Evolutionary conservation across 2,329 filamentous ascomycete species (phyloP), one percentile per base, ranked within the genome.

Genomic region (Calonectria multiphialidica): DNA sequence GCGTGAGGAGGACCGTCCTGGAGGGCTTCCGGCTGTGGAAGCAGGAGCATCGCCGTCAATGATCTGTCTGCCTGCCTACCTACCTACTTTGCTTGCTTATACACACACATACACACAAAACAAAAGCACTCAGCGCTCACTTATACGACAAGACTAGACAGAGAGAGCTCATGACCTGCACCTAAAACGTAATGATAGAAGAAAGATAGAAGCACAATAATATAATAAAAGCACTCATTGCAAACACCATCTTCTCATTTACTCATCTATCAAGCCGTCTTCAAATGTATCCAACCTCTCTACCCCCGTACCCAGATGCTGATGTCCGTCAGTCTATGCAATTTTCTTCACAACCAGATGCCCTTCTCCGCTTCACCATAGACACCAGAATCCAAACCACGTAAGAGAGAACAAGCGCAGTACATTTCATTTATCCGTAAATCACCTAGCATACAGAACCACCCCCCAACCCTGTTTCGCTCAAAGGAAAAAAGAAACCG

Each of bases 1-100:
- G 79, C 18, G 81, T 82, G 53, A 79, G 75, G 74, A 77, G 77
- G 42, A 72, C 76, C 12, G 72, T 84, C 1, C 61, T 85, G 30
- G 80, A 84, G 21, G 82, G 79, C 5, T 85, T 84, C 66, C 74
- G 81, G 4, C 53, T 81, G 10, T 75, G 74, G 74, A 74, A 63
- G 49, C 67, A 78, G 62, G 72, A 61, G 21, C 23, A 28, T 50
- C 45, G 7, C 5, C 49, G 47, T 40, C 8, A 30, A 30, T 30
- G 28, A 47, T n/a, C 9, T 21, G 6, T 8, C 2, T 21, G 45
- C 2, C 40, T 13, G 12, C n/a, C 10, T 5, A 47, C n/a, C n/a
- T 25, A 50, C 47, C 47, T 50, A n/a, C 13, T n/a, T n/a, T n/a
- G n/a, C n/a, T 30, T 30, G 8, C 5, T 30, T 30, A 30, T 30